Evolutionary conservation across 495 filamentous ascomycete species (phyloP).

Genomic region (Saxophila tyrrhenica): DNA sequence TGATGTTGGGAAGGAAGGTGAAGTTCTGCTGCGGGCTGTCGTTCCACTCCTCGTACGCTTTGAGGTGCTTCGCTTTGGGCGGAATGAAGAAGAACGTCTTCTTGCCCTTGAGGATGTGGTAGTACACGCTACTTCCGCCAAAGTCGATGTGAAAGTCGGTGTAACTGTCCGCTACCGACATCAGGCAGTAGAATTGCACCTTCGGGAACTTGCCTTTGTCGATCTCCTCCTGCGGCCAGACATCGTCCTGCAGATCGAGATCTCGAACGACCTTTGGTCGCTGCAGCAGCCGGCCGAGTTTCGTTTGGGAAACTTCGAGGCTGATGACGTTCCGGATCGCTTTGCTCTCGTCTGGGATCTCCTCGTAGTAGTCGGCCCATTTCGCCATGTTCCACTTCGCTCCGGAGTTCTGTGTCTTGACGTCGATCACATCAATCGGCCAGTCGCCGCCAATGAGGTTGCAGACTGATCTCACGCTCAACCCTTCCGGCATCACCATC

Average conservation of each 20-base stretch:
- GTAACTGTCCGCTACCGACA: conserved; percentile 71
- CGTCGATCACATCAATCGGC: conserved; percentile 62
- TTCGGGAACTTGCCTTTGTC: conserved; percentile 48
- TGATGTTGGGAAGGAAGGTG: conserved; percentile 55
- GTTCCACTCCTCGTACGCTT: conserved; percentile 71
- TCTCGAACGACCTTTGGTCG: conserved; percentile 62
- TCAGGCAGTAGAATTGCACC: conserved; percentile 62
- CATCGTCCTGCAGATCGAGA: conserved; percentile 58
- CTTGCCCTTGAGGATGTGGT: conserved; percentile 64
- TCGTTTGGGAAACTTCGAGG: conserved; percentile 59
- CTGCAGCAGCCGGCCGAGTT: conserved; percentile 51
- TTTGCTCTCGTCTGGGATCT: conserved; percentile 39
- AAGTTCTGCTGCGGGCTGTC: conserved; percentile 60
- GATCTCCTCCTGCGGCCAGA: conserved; percentile 55
- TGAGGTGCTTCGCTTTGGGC: conserved; percentile 61
- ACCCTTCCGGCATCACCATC: conserved; percentile 60
- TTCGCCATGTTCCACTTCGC: conserved; percentile 62
- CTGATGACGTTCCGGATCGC: conserved; percentile 67
- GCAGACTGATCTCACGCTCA: conserved; percentile 56
- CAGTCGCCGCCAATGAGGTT: conserved; percentile 57
- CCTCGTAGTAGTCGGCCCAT: conserved; percentile 67
- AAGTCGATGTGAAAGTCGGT: conserved; percentile 78
- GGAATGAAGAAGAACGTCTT: conserved; percentile 74
- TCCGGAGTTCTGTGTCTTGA: conserved; percentile 62
- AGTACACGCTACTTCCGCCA: conserved; percentile 67